Conservation (phyloP, 768 basidiomycete species). For the Boletus sp. region DNA sequence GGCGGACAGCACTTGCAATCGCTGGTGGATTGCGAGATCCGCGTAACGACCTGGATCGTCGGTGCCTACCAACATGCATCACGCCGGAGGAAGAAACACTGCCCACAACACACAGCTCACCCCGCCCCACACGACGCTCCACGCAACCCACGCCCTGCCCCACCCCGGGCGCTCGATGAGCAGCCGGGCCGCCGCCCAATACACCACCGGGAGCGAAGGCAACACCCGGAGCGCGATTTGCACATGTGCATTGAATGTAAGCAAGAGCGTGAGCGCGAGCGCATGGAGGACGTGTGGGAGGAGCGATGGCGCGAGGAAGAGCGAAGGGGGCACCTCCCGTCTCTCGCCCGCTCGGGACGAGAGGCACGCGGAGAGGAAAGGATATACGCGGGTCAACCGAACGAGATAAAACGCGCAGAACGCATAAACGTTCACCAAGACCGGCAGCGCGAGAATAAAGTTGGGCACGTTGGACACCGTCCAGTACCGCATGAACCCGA, state of each 20-base stretch:
- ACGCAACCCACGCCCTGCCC: conserved; percentile 67
- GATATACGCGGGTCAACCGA: conserved; percentile 1
- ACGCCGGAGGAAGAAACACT: conserved; percentile 90
- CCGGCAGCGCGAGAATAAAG: conserved; percentile 74
- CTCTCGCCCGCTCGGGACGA: not conserved
- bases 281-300: conserved; percentile 78
- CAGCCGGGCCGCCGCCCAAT: conserved; percentile 83
- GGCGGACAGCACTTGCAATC: not conserved
- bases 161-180: conserved; percentile 44
- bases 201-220: conserved; percentile 71
- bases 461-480: conserved; percentile 80
- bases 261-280: conserved; percentile 51
- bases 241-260: conserved; percentile 79
- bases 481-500: conserved; percentile 87
- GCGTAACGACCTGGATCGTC: not conserved
- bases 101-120: conserved; percentile 74
- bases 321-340: conserved; percentile 6
- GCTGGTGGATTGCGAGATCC: too few species aligned
- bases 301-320: conserved; percentile 42
- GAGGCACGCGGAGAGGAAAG: not conserved
- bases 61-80: conserved; percentile 9
- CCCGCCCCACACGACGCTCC: conserved; percentile 76
- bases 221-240: conserved; percentile 83
- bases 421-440: conserved; percentile 48
- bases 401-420: conserved; percentile 28